These are phyloP conservation scores for Botrytis squamosa DNA, from an alignment of 2,329 filamentous ascomycete species.

Conservation along the genomic window DNA sequence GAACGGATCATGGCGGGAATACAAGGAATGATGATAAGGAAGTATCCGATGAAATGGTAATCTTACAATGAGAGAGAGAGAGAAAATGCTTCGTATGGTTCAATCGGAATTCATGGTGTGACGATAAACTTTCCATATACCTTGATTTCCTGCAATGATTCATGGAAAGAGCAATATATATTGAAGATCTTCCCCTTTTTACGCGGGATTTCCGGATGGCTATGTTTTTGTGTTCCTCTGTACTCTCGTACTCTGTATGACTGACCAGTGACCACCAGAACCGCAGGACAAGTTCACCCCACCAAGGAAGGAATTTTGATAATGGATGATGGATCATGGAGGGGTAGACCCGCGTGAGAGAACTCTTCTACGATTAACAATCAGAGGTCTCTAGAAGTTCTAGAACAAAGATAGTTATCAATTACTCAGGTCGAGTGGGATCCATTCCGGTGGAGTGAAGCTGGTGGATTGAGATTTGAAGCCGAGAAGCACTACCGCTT, in stretches of 20 bases:
- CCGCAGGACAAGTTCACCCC: neutral
- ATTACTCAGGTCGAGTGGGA: neutral
- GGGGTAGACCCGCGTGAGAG: slow-evolving; percentile 10
- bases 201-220: neutral
- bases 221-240: neutral
- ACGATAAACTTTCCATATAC: neutral
- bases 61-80: neutral
- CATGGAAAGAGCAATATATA: neutral
- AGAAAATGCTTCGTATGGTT: neutral
- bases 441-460: neutral
- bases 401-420: neutral
- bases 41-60: neutral
- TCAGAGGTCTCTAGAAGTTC: neutral
- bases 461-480: neutral
- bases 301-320: neutral
- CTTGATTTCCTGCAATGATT: neutral
- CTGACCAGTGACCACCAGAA: neutral
- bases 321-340: neutral
- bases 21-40: neutral
- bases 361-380: neutral
- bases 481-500: neutral
- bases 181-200: slow-evolving; percentile 8
- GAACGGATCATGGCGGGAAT: slow-evolving; percentile 2
- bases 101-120: neutral
- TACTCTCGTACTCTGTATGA: neutral